Conservation (phyloP, 2,329 filamentous ascomycete genomes). For the Corynespora cassiicola region DNA sequence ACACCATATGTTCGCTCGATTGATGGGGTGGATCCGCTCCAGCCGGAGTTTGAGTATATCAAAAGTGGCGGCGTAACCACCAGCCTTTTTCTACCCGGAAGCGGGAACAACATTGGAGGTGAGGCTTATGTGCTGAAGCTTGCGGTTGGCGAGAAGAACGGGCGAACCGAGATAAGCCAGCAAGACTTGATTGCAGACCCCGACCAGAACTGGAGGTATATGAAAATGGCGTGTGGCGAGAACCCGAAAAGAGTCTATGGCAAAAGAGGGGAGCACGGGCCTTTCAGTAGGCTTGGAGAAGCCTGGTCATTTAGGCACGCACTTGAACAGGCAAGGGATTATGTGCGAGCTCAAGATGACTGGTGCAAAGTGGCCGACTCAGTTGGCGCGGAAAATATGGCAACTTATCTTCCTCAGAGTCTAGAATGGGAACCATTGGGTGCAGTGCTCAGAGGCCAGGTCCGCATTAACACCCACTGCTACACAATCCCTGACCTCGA, state of each 20-base stretch:
- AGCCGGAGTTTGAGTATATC: conserved; percentile 71
- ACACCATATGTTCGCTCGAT: conserved; percentile 73
- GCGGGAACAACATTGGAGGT: conserved; percentile 76
- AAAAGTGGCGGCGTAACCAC: conserved; percentile 77
- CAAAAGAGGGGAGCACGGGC: conserved; percentile 59
- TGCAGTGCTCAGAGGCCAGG: conserved; percentile 70
- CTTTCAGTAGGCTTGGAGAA: conserved; percentile 69
- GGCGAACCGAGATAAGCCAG: conserved; percentile 68
- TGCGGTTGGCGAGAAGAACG: conserved; percentile 65
- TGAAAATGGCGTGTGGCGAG: conserved; percentile 80
- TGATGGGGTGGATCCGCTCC: conserved; percentile 68
- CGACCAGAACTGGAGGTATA: conserved; percentile 70
- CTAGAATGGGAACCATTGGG: conserved; percentile 68
- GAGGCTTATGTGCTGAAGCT: conserved; percentile 75
- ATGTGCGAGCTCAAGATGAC: conserved; percentile 69
- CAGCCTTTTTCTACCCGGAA: conserved; percentile 70
- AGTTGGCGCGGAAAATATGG: conserved; percentile 58
- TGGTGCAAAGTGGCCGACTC: conserved; percentile 68
- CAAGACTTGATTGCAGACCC: conserved; percentile 71
- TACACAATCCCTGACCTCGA: conserved; percentile 74
- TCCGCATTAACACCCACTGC: conserved; percentile 74
- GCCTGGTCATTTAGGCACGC: conserved; percentile 73
- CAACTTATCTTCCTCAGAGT: conserved; percentile 66
- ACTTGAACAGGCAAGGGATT: conserved; percentile 66
- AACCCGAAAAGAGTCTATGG: conserved; percentile 71